Base-by-base conservation (phyloP, 2,329 filamentous ascomycete species). In the Penicillium sp. region DNA sequence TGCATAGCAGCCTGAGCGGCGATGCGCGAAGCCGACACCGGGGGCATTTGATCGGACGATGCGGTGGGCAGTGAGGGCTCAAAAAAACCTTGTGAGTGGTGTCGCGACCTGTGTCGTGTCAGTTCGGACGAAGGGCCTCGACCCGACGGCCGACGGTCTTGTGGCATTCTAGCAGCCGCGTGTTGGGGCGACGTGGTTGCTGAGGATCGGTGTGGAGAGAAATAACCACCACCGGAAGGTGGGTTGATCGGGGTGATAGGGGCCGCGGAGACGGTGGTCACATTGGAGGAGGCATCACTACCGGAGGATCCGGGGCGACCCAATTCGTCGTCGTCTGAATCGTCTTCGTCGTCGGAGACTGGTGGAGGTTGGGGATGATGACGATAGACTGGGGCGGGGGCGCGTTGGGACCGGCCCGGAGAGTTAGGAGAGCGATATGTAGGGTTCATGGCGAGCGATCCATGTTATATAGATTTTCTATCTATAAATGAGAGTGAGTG, bases 1-100 rank as follows among this genome's bases (percentile, higher is more conserved):
- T 86, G 83, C 81, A 88, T 88, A 23, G 86, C 86, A 51, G 86
- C 81, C 71, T 88, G 86, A 27, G 86, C 86, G 16, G 87, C 86
- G 61, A 88, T 88, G 66, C 85, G 81, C 50, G 85, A 87, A 4
- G 86, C 81, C 44, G 80, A 82, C 50, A 88, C 78, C 33, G 76
- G 76, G 13, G 71, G 68, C 60, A 78, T 77, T 61, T 74, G 77
- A 65, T 80, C 72, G 57, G 77, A 72, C 42, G 79, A 80, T 6
- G 80, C 77, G n/a, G 80, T 81, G 42, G 85, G 84, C 54, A 88
- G 74, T 31, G 82, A 83, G 16, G 86, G 86, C 70, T 89, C 86
- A 67, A 88, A 88, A 74, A 87, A 88, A 54, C 86, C 86, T 71
- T 88, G 86, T 3, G 85, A 87, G 68, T 87, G 84, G 62, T 81